Base-by-base conservation (phyloP, 441 rosid genomes). In the Capsella rubella region DNA sequence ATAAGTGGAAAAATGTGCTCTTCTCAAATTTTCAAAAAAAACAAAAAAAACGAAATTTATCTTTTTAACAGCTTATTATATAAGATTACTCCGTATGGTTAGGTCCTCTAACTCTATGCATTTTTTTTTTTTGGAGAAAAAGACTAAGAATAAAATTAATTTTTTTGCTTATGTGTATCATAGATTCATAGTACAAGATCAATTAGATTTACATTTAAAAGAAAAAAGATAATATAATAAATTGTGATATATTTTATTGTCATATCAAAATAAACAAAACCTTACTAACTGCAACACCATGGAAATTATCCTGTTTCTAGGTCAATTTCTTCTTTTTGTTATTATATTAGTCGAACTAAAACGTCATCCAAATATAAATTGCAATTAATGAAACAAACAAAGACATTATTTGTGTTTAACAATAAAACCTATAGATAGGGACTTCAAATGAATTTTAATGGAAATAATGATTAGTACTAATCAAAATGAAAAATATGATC, bases 331-430 rank as follows among this genome's bases (percentile, higher is more conserved):
- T 53, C 0, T 43, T 63, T 53, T 34, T 12, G 50, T 43, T 72
- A 35, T 46, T 47, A 57, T 46, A 34, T 13, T 34, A 59, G 6
- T 47, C 67, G 67, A 71, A 29, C 40, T 59, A 16, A 50, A 67
- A 60, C 68, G 51, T 61, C 74, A 68, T 61, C 32, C 15, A 34
- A 43, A 74, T 73, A 51, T 52, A 29, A 60, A 75, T 34, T 2
- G 13, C 52, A 40, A 29, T 4, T 6, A 34, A 14, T n/a, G 39
- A 11, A 28, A 5, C 14, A 2, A 43, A 28, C 37, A 8, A 4
- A 3, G n/a, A 43, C 39, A 42, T 37, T 27, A 14, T 37, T 62
- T 42, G 28, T 28, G 13, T 28, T 62, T 43, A 43, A 43, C n/a
- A 27, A 60, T 21, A 27, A 27, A 37, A 57, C 32, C n/a, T 6